Evolutionary conservation across 2,329 filamentous ascomycete species (phyloP), one percentile per base, ranked within the genome.

Genomic region (Pseudocercospora pini-densiflorae): DNA sequence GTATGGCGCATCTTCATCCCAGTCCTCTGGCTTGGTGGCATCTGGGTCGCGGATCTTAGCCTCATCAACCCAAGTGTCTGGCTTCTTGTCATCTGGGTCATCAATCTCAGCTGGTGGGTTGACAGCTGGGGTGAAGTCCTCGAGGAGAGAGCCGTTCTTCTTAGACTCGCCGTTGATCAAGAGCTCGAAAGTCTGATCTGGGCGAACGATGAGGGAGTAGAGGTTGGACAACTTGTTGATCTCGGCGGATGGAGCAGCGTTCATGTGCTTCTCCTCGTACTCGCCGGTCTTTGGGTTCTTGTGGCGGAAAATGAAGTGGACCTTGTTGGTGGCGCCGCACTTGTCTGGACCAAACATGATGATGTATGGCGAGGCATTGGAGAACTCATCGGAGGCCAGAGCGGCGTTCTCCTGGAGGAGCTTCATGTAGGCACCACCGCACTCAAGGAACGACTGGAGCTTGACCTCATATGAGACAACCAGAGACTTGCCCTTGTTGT

Each of bases 331-430:
- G 80, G 93, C 88, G 81, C 95, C 95, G 81, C 95, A 99, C 90
- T 98, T 98, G 87, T 99, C 95, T 76, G 95, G 95, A 74, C 95
- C 95, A 80, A 99, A 99, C 95, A 99, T 99, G 87, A 99, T 97
- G 75, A 99, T 92, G 80, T 99, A 99, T 58, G 95, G 95, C 51
- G 94, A 97, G 69, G 91, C 89, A 84, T 99, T 98, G 81, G 92
- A 93, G 86, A 99, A 99, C 86, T 99, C 95, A 72, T 98, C 94
- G 77, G 92, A 89, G 85, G 97, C 93, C 76, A 99, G 93, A 81
- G 92, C 91, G 86, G 94, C 94, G 87, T 95, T 98, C 80, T 99
- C 94, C 76, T 96, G 92, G 74, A 99, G 92, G 74, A 99, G 92
- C 90, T 99, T 99, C 87, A 99, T 87, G 87, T 99, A 99, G 75